Evolutionary conservation across 2,329 filamentous ascomycete species (phyloP).

Genomic region (Alternaria gansuensis): DNA sequence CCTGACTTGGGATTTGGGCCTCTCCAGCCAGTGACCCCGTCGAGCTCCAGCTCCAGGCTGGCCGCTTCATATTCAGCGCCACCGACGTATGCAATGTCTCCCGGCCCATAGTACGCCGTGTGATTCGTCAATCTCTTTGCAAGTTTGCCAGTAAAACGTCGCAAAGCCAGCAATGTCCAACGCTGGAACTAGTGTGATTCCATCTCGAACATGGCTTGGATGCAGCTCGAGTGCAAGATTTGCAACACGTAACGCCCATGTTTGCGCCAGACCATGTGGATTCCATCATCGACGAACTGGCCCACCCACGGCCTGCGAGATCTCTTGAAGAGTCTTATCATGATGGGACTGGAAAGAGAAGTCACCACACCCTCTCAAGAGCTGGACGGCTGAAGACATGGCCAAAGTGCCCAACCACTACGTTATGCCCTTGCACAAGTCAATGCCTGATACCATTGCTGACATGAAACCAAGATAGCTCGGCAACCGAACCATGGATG

Average conservation of each 20-base stretch:
- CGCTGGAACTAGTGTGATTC: background rate
- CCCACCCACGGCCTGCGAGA: slow-evolving; percentile 1
- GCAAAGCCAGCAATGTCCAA: background rate
- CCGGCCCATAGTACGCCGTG: background rate
- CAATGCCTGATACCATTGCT: slow-evolving; percentile 68
- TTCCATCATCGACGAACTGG: slow-evolving; percentile 5
- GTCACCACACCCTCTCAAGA: slow-evolving; percentile 61
- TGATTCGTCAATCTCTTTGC: background rate
- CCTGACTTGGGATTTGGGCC: slow-evolving; percentile 6
- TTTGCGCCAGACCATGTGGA: slow-evolving; percentile 3
- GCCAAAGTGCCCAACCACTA: slow-evolving; percentile 72
- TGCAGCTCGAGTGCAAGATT: background rate
- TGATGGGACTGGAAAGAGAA: slow-evolving; percentile 70
- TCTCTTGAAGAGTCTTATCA: slow-evolving; percentile 67
- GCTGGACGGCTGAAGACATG: slow-evolving; percentile 67
- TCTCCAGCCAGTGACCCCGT: slow-evolving; percentile 1
- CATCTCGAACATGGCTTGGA: background rate
- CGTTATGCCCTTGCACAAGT: slow-evolving; percentile 66
- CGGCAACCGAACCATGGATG: slow-evolving; percentile 64
- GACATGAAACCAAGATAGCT: slow-evolving; percentile 62
- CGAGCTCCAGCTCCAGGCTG: slow-evolving; percentile 1
- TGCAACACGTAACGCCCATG: background rate
- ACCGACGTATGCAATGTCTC: slow-evolving; percentile 6
- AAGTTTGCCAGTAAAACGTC: slow-evolving; percentile 1
- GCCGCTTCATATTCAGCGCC: slow-evolving; percentile 1